Evolutionary conservation across 768 basidiomycete genomes (phyloP), one percentile per base, ranked within the genome.

Genomic region (Termitomyces sp.): DNA sequence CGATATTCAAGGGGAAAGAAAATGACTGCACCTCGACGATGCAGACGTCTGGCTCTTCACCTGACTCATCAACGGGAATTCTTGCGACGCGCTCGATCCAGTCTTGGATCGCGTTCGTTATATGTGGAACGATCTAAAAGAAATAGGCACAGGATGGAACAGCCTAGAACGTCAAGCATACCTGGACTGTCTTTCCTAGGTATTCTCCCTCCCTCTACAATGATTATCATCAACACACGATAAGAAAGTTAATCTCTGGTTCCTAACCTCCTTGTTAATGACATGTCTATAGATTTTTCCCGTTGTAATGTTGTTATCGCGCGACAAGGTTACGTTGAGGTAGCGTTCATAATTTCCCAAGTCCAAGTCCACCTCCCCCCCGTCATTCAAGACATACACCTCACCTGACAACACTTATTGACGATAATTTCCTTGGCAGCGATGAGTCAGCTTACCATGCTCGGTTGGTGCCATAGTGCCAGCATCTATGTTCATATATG

Each of bases 401-500:
- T 98, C 96, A 64, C 95, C 95, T 62, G 58, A 41, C 24, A 43
- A 35, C 9, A 55, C 50, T 56, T 35, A 22, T 54, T 50, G 45
- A 33, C 36, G 43, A 46, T 22, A 9, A 33, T 40, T 1, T 45
- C 35, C 22, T 20, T 43, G 32, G 4, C 24, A 56, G 18, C 46
- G 47, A 40, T 11, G 41, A 52, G 16, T 44, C 35, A 50, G 62
- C 86, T 79, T 70, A 92, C 95, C 96, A 70, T 99, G 96, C 72
- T 99, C 96, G 16, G 94, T 96, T 14, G 96, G 96, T 51, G 93
- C 81, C 96, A 99, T 99, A 20, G 96, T 98, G 36, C 96, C 96
- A 24, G 96, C 96, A 80, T 99, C 96, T 66, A 99, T 98, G 76
- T 99, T 99, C 96, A 99, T 98, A 66, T 99, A 99, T 14, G 96